phyloP scores from a whole-genome alignment of 1,139 yeast species.

The Scheffersomyces insectosa region DNA sequence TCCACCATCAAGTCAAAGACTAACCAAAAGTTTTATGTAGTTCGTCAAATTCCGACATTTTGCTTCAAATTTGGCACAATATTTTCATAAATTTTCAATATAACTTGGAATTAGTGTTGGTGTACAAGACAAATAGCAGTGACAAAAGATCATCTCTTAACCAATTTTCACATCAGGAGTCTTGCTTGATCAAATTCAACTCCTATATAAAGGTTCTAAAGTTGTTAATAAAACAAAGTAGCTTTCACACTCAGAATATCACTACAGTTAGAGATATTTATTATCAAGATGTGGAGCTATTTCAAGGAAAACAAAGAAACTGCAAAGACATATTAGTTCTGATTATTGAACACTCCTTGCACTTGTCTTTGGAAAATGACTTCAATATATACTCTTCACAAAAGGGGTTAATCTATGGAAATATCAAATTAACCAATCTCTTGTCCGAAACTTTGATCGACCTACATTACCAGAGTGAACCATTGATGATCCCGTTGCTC shows the following conservation, averaged over 20 bases:
- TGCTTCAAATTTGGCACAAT: no score
- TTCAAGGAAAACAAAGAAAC: constrained; percentile 40
- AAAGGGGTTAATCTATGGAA: constrained; percentile 59
- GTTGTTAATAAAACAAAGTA: constrained; percentile 19
- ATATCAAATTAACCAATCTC: constrained; percentile 7
- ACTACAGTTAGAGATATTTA: constrained; percentile 65
- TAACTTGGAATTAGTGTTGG: no score
- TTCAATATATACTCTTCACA: constrained; percentile 59
- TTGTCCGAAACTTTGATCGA: not conserved
- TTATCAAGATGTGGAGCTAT: constrained; percentile 63
- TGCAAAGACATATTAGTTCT: constrained; percentile 45
- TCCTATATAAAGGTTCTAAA: constrained; percentile 18
- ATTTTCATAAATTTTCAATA: no score
- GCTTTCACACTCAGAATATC: constrained; percentile 9
- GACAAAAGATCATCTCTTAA: constrained; percentile 1
- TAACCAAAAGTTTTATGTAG: no score
- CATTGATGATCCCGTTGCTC: constrained; percentile 26
- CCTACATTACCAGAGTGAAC: constrained; percentile 16
- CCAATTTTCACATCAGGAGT: constrained; percentile 2
- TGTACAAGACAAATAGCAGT: not conserved
- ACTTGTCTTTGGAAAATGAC: constrained; percentile 20
- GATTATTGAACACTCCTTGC: constrained; percentile 29
- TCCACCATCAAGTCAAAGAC: no score
- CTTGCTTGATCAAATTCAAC: constrained; percentile 3
- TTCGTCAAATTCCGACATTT: no score